Conservation (phyloP, 2,329 filamentous ascomycete genomes). For the Coleophoma crateriformis region DNA sequence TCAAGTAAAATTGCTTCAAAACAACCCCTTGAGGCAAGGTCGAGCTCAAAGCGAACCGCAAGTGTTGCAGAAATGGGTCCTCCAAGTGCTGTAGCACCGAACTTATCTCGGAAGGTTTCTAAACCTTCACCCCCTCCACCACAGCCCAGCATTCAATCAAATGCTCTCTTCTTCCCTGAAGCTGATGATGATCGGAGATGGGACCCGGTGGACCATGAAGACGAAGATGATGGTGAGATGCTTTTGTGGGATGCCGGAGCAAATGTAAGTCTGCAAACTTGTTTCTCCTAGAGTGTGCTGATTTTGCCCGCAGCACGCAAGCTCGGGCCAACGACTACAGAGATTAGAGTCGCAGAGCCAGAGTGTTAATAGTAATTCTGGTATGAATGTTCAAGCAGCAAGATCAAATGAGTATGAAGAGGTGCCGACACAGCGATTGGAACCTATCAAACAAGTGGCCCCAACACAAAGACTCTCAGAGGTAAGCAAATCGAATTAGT, state of each 20-base stretch:
- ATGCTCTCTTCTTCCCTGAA: conserved; percentile 64
- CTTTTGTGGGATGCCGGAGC: conserved; percentile 70
- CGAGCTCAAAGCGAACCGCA: conserved; percentile 18
- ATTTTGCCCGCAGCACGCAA: conserved; percentile 15
- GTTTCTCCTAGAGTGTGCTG: conserved; percentile 24
- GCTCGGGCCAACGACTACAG: conserved; percentile 15
- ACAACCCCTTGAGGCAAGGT: conserved; percentile 20
- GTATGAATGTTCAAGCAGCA: neutral
- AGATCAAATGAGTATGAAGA: neutral
- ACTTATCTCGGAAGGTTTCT: conserved; percentile 17
- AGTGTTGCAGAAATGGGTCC: conserved; percentile 19
- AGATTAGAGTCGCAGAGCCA: conserved; percentile 9
- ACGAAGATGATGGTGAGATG: conserved; percentile 59
- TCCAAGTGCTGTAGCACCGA: conserved; percentile 13
- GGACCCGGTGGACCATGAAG: conserved; percentile 65
- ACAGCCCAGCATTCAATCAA: conserved; percentile 52
- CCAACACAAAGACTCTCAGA: conserved; percentile 73
- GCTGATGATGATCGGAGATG: conserved; percentile 64
- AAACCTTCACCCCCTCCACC: conserved; percentile 49
- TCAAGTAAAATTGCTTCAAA: conserved; percentile 21
- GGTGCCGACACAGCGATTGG: neutral
- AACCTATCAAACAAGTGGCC: conserved; percentile 42
- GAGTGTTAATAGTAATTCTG: conserved; percentile 3
- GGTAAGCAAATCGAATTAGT: conserved; percentile 37
- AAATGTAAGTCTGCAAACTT: conserved; percentile 39